Percentiles rank a stretch among this genome's conserved stretches.
Evolutionary conservation across 73 alveolate species (phyloP).

Genomic region (Paramecium sexaurelia): DNA sequence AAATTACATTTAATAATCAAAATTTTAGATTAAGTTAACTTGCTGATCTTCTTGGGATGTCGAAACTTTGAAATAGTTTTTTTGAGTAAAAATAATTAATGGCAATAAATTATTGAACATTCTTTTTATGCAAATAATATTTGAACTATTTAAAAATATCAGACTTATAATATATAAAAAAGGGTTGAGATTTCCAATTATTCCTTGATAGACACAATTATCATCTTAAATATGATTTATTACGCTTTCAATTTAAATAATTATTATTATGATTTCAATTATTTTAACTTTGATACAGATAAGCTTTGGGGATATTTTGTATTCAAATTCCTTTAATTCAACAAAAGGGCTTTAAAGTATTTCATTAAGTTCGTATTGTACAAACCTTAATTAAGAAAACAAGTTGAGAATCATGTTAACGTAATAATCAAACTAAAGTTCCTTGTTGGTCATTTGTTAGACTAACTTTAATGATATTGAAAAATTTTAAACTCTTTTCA

Average conservation of each 20-base stretch:
- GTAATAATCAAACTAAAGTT: not conserved
- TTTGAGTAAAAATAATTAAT: too few species aligned
- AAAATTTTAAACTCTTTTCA: not conserved
- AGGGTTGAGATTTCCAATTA: not conserved
- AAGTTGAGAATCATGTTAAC: not conserved
- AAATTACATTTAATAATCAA: too few species aligned
- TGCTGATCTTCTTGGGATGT: not conserved
- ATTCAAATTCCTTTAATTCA: not conserved
- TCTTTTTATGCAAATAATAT: not conserved
- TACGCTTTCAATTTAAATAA: not conserved
- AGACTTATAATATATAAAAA: not conserved
- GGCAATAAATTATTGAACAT: not conserved
- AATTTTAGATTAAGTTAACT: too few species aligned
- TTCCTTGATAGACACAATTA: not conserved
- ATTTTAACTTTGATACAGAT: not conserved
- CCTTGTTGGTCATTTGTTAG: not conserved
- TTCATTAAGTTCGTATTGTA: not conserved
- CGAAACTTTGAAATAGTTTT: too few species aligned
- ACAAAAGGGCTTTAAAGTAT: not conserved
- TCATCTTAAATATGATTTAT: not conserved
- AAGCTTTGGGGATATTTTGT: not conserved
- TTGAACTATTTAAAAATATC: not conserved
- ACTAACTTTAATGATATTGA: not conserved
- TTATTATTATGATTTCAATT: constrained; percentile 10
- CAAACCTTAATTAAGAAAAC: not conserved